Conservation (phyloP, 2,329 filamentous ascomycete species). For the Calonectria montana region DNA sequence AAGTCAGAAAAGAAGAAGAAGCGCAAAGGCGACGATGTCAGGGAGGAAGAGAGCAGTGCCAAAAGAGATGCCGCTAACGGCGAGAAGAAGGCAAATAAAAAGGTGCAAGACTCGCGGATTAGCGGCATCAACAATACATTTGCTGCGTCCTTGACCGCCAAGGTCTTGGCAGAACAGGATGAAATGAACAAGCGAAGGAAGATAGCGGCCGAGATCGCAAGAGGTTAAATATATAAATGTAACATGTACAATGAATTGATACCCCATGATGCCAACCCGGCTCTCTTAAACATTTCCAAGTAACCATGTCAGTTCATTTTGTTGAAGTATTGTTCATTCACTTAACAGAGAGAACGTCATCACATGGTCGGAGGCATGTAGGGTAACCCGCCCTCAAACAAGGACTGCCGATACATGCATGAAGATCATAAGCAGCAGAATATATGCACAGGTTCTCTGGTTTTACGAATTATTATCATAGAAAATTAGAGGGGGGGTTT, state of each 20-base stretch:
- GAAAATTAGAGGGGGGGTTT: no score
- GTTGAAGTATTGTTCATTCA: no score
- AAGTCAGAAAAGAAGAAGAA: constrained; percentile 75
- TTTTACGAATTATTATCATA: no score
- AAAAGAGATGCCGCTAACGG: constrained; percentile 58
- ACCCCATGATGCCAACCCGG: constrained; percentile 28
- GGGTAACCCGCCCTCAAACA: background rate
- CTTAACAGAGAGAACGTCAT: background rate
- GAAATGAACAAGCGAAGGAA: constrained; percentile 83
- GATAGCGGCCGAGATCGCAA: constrained; percentile 54
- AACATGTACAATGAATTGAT: constrained; percentile 32
- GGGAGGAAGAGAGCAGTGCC: constrained; percentile 56
- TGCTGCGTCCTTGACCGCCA: constrained; percentile 86
- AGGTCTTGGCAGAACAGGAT: constrained; percentile 88
- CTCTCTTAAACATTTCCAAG: background rate
- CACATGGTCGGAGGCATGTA: background rate
- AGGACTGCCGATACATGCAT: background rate
- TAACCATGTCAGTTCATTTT: no score
- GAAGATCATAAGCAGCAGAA: background rate
- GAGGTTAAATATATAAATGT: constrained; percentile 10
- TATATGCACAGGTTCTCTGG: no score
- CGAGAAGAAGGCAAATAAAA: constrained; percentile 44
- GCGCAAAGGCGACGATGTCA: constrained; percentile 63
- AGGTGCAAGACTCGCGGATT: constrained; percentile 48
- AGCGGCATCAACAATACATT: constrained; percentile 87